A percentile compares a stretch with the other conserved stretches of the same genome.
These are phyloP conservation scores for Salix purpurea DNA, from an alignment of 345 rosid genomes.

Conservation along the genomic window DNA sequence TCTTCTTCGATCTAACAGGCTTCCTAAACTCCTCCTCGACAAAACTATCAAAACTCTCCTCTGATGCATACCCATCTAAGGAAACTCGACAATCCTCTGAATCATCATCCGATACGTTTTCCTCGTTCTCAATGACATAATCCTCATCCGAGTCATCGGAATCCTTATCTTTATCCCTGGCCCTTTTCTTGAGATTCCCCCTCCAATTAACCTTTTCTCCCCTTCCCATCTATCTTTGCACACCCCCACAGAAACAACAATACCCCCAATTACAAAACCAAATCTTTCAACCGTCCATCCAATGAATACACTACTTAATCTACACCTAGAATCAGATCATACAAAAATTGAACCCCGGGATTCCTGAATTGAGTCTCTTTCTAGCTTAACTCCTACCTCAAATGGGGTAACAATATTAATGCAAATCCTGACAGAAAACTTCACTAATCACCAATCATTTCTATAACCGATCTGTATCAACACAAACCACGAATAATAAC, in stretches of 20 bases:
- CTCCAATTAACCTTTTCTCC: slow-evolving; percentile 53
- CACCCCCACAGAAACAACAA: slow-evolving; percentile 13
- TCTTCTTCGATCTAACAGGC: slow-evolving; percentile 38
- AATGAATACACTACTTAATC: slow-evolving; percentile 8
- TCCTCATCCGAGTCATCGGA: slow-evolving; percentile 99
- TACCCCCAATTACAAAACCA: slow-evolving; percentile 24
- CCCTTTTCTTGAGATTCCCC: slow-evolving; percentile 44
- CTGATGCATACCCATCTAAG: slow-evolving; percentile 50
- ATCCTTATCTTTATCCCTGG: slow-evolving; percentile 47
- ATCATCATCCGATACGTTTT: slow-evolving; percentile 57
- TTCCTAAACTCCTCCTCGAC: slow-evolving; percentile 34
- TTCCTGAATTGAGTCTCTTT: slow-evolving; percentile 21
- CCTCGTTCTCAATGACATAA: slow-evolving; percentile 78
- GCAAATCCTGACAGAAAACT: slow-evolving; percentile 22
- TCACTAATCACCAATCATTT: slow-evolving; percentile 7
- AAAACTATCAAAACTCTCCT: slow-evolving; percentile 39
- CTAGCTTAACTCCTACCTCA: slow-evolving; percentile 32
- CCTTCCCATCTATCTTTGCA: slow-evolving; percentile 65
- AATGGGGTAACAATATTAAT: slow-evolving; percentile 31
- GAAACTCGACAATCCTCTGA: slow-evolving; percentile 49
- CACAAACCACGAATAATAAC: slow-evolving; percentile 13
- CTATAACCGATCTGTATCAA: slow-evolving; percentile 27
- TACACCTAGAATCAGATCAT: slow-evolving; percentile 5
- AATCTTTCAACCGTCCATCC: slow-evolving; percentile 15
- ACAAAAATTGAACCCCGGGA: slow-evolving; percentile 6